Conservation (phyloP, 2,329 filamentous ascomycete genomes). For the Drechslerella stenobrocha region DNA sequence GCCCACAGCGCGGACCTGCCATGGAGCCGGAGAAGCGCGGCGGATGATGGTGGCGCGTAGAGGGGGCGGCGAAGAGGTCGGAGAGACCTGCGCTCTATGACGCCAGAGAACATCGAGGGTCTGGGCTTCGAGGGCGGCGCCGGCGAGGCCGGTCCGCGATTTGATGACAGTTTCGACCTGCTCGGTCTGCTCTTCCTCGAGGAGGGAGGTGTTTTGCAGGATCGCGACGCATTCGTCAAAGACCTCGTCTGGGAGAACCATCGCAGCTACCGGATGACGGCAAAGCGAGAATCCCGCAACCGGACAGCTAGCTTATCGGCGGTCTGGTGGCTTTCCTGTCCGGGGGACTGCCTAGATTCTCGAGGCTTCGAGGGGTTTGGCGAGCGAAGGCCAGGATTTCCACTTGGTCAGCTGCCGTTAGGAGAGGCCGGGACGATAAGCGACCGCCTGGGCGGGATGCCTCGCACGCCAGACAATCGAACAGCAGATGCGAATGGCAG, state of each 20-base stretch:
- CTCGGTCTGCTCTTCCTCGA: conserved; percentile 95
- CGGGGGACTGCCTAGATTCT: no score
- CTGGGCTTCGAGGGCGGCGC: conserved; percentile 80
- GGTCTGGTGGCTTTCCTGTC: neutral
- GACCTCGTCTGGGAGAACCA: conserved; percentile 73
- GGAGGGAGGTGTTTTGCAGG: conserved; percentile 64
- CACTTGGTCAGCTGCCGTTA: conserved; percentile 20
- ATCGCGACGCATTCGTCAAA: conserved; percentile 90
- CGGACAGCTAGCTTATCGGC: neutral
- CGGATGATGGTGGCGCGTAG: conserved; percentile 82
- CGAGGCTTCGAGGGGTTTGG: conserved; percentile 29
- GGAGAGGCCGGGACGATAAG: conserved; percentile 2
- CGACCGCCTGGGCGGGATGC: neutral
- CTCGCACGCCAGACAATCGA: no score
- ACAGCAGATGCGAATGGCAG: neutral
- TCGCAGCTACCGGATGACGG: conserved; percentile 11
- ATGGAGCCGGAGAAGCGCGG: conserved; percentile 86
- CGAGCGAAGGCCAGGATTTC: conserved; percentile 39
- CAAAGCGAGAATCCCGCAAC: no score
- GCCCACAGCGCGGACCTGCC: conserved; percentile 71
- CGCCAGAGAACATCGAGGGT: conserved; percentile 90
- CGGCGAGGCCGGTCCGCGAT: conserved; percentile 74
- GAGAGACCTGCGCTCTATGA: conserved; percentile 69
- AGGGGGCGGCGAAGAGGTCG: conserved; percentile 77
- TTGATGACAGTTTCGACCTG: conserved; percentile 82